Percentiles rank a stretch among this genome's conserved stretches.
phyloP scores from a whole-genome alignment of 768 basidiomycete species.

The Amanita rimosa region DNA sequence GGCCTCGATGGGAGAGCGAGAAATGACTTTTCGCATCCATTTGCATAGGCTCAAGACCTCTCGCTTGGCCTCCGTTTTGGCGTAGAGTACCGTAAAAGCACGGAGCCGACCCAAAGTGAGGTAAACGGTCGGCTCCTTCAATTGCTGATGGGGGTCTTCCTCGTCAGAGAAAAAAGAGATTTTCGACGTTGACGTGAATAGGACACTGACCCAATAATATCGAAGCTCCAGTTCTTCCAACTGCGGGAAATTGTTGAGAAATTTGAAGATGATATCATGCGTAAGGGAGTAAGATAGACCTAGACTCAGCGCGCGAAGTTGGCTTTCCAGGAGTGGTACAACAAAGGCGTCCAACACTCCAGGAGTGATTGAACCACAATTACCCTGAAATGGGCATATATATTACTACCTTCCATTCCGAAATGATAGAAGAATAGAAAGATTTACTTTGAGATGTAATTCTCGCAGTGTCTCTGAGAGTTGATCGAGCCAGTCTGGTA shows the following conservation, averaged over 20 bases:
- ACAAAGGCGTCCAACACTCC: slow-evolving; percentile 37
- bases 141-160: slow-evolving; percentile 22
- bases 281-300: slow-evolving; percentile 52
- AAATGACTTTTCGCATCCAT: slow-evolving; percentile 28
- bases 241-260: slow-evolving; percentile 27
- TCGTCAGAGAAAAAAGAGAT: background rate
- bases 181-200: background rate
- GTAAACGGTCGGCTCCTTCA: slow-evolving; percentile 18
- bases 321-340: slow-evolving; percentile 22
- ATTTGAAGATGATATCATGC: slow-evolving; percentile 38
- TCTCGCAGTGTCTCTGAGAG: slow-evolving; percentile 22
- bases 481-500: slow-evolving; percentile 32
- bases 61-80: slow-evolving; percentile 8
- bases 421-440: background rate
- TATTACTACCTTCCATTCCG: background rate
- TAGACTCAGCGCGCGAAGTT: slow-evolving; percentile 27
- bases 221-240: slow-evolving; percentile 29
- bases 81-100: slow-evolving; percentile 16
- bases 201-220: slow-evolving; percentile 36
- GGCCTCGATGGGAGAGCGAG: slow-evolving; percentile 21
- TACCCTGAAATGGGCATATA: slow-evolving; percentile 22
- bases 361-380: slow-evolving; percentile 56
- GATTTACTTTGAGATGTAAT: slow-evolving; percentile 30
- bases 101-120: slow-evolving; percentile 14
- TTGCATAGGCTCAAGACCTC: slow-evolving; percentile 23